Percentiles rank a stretch among this genome's conserved stretches.
These are phyloP conservation scores for Plasmodium malariae DNA, from an alignment of 169 alveolate species.

Conservation along the genomic window DNA sequence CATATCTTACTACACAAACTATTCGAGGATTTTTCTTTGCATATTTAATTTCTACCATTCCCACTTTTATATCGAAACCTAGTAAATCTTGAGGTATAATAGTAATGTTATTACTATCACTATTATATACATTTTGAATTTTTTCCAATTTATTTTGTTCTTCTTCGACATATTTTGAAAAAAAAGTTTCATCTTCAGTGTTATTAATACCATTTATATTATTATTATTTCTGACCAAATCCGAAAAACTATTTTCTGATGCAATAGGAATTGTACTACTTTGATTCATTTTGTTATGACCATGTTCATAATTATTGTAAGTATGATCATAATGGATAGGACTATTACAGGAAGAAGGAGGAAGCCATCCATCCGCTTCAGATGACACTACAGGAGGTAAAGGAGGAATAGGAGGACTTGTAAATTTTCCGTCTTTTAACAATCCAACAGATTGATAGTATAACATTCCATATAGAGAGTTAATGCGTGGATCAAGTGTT, in stretches of 20 bases:
- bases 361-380: conserved; percentile 64
- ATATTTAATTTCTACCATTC: conserved; percentile 35
- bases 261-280: background rate
- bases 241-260: conserved; percentile 15
- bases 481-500: conserved; percentile 88
- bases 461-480: conserved; percentile 88
- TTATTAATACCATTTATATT: background rate
- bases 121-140: background rate
- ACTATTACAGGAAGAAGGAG: no score
- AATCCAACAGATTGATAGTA: conserved; percentile 78
- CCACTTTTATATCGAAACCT: conserved; percentile 34
- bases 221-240: conserved; percentile 1
- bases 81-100: conserved; percentile 25
- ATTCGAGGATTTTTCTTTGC: conserved; percentile 57
- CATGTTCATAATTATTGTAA: background rate
- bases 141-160: conserved; percentile 16
- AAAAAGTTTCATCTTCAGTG: background rate
- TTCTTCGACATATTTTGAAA: conserved; percentile 8
- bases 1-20: conserved; percentile 78
- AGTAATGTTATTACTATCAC: background rate
- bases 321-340: background rate
- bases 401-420: conserved; percentile 73
- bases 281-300: background rate
- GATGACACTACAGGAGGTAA: conserved; percentile 70
- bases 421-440: conserved; percentile 43